Evolutionary conservation across 768 basidiomycete species (phyloP), one percentile per base, ranked within the genome.

Genomic region (Lactarius deliciosus): DNA sequence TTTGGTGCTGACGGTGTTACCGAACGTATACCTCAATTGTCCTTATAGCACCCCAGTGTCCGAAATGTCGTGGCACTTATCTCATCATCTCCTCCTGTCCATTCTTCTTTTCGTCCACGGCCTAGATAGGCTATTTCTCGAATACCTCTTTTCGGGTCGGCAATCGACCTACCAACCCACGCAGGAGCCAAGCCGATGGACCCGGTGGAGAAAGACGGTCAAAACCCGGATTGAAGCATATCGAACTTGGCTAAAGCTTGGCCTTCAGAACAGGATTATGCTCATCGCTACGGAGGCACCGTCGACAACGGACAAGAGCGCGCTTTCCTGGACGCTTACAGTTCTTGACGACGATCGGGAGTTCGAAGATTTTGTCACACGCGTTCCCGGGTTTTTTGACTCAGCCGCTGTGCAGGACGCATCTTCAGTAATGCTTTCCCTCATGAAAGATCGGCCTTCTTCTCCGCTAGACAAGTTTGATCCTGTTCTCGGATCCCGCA

Each of bases 311-410:
- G 64, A 64, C 20, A 20, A 34, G 30, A 8, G 20, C 30, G 50
- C 64, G 13, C 57, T 64, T 18, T 13, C 47, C 57, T 64, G 64
- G 64, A 64, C 47, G 8, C 64, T 64, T 30, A 59, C 64, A 5
- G 20, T 22, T 11, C 64, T 64, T 25, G 63, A 59, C 3, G 57
- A 36, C 6, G 63, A 64, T 5, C 28, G 47, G 18, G 63, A 59
- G 25, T 38, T 64, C 32, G 57, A 64, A 59, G 47, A 64, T 20
- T 64, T 64, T 32, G 57, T 41, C 1, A 45, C 57, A 32, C 64
- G 64, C 11, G 53, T 64, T 3, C 64, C 64, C 9, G 57, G 63
- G 5, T 64, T 59, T n/a, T 64, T 64, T 5, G 57, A 64, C 1
- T 59, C 64, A 0, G 7, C 25, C n/a, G 4, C 36, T 2, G 36